These are phyloP conservation scores for Neopestalotiopsis rosae DNA, from an alignment of 2,329 filamentous ascomycete species.

Conservation along the genomic window DNA sequence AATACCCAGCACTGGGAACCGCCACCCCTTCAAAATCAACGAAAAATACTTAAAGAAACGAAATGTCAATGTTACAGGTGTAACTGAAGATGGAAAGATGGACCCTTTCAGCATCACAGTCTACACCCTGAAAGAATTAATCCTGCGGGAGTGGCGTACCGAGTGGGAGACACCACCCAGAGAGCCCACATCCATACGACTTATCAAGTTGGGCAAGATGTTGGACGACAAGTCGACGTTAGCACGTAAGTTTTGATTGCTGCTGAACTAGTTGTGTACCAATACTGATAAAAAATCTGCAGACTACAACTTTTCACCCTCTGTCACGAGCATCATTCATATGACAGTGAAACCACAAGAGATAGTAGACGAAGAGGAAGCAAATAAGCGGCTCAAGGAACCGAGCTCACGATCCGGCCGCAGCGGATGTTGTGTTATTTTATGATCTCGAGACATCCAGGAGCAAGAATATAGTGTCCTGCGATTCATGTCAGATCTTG, in stretches of 20 bases:
- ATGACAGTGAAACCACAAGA: conserved; percentile 81
- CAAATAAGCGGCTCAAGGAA: conserved; percentile 64
- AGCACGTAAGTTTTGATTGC: conserved; percentile 67
- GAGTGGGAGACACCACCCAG: conserved; percentile 90
- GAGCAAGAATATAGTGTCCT: background rate
- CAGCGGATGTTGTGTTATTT: conserved; percentile 40
- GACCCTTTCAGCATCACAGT: conserved; percentile 92
- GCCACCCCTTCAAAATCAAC: conserved; percentile 90
- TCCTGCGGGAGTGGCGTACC: conserved; percentile 88
- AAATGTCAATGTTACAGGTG: conserved; percentile 75
- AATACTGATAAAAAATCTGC: conserved; percentile 19
- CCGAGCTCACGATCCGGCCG: conserved; percentile 31
- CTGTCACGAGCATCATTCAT: conserved; percentile 72
- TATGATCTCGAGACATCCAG: conserved; percentile 27
- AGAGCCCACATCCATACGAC: conserved; percentile 84
- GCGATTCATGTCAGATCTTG: background rate
- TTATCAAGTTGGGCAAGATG: conserved; percentile 92
- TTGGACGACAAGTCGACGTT: conserved; percentile 86
- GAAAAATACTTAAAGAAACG: conserved; percentile 83
- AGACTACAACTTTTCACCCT: conserved; percentile 72
- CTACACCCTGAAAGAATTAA: conserved; percentile 92
- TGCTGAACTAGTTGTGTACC: background rate
- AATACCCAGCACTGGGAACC: conserved; percentile 74
- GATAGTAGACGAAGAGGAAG: conserved; percentile 71
- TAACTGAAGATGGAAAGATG: conserved; percentile 60